Base-by-base conservation (phyloP, 176 grass and related monocot species). In the Oryza glumipatula region DNA sequence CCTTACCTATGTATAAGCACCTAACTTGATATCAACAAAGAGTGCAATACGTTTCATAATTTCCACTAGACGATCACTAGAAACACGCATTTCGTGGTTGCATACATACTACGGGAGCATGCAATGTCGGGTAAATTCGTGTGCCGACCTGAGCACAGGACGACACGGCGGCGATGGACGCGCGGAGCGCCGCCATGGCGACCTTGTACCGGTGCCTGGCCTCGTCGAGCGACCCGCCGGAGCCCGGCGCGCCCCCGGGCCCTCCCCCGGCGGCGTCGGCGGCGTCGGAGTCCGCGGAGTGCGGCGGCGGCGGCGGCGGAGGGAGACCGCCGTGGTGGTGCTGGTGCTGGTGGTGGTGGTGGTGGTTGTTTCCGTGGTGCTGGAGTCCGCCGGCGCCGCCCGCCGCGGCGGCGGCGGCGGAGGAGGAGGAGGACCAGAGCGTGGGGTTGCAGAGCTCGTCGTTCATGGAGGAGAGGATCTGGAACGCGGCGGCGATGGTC, bases 391-490 rank as follows among this genome's bases (percentile, higher is more conserved):
- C 58, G 58, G 19, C 54, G 21, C 49, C 49, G 16, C 41, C 41
- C 8, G 7, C 58, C 21, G 70, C 68, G 0, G 77, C 52, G 38
- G 80, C 39, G 7, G 7, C 39, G 7, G 47, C 24, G n/a, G 68
- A 9, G 44, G 92, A 45, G 56, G 87, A 82, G 47, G 95, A 88
- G 49, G 96, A 95, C 96, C 96, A 99, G 61, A 99, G 94, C n/a
- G 83, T 75, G 22, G 96, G 89, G 88, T 99, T 95, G 86, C 96
- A 99, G 84, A 99, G 96, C 94, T 99, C 96, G 78, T 99, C 96
- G 78, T 92, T 99, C 96, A 99, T 96, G 86, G 94, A 99, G 72
- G 90, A 93, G 68, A 99, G 96, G 84, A 99, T 99, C 88, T 92
- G 93, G 83, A 92, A 96, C 9, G 96, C 89, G 7, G 96, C 91